These are phyloP conservation scores for Magnolia officinalis DNA, from an alignment of 164 flowering plant species.

Conservation along the genomic window DNA sequence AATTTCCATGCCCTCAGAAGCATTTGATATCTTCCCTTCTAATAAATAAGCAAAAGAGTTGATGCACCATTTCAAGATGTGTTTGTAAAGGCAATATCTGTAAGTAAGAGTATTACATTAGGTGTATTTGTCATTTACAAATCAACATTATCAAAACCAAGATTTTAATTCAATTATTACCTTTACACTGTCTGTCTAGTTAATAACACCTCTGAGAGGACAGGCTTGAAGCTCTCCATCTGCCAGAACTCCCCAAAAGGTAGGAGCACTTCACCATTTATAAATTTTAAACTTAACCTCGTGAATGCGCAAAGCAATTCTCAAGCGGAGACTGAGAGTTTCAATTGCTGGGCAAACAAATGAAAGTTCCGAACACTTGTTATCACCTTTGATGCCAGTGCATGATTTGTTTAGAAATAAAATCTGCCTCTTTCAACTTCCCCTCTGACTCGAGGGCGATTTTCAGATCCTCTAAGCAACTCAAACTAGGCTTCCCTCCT, in stretches of 20 bases:
- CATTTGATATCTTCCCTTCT: background rate
- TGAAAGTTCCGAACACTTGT: background rate
- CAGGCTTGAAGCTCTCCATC: background rate
- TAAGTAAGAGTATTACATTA: background rate
- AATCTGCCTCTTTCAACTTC: slow-evolving; percentile 49
- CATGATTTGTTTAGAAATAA: slow-evolving; percentile 37
- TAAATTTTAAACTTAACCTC: background rate
- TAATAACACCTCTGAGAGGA: too few species aligned
- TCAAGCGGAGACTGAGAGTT: background rate
- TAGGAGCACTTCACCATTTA: background rate
- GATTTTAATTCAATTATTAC: background rate
- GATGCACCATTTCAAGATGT: background rate
- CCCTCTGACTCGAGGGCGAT: slow-evolving; percentile 42
- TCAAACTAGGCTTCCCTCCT: slow-evolving; percentile 30
- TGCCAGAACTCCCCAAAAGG: background rate
- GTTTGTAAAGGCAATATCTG: background rate
- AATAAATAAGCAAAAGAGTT: background rate
- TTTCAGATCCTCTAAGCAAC: slow-evolving; percentile 39
- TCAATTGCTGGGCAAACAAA: background rate
- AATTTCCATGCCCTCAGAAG: background rate
- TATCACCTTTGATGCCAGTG: background rate
- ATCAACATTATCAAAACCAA: background rate
- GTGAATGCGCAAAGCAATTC: background rate
- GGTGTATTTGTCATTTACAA: background rate
- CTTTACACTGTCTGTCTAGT: too few species aligned